Evolutionary conservation across 768 basidiomycete species (phyloP), one percentile per base, ranked within the genome.

Genomic region (Mycena haematopus): DNA sequence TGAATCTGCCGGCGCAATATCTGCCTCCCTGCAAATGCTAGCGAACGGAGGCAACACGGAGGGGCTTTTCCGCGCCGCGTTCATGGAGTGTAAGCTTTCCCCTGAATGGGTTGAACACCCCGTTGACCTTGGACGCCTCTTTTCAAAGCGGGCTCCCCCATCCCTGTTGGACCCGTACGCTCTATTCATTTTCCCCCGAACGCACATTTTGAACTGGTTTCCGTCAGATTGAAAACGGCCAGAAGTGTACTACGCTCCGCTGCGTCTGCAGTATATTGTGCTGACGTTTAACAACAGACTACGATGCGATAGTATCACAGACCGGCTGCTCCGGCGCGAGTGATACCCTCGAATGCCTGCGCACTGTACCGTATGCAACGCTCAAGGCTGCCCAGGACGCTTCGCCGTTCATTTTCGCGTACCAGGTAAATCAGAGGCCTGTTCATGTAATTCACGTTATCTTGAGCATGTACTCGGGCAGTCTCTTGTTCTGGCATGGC

Each of bases 1-100:
- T 2, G 75, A 78, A 69, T 79, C 78, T 54, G 76, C 78, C 0
- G 87, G 87, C 14, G 86, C 86, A 1, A 81, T 85, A 45, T 82
- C 81, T 27, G 84, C 80, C 11, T 73, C 79, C 8, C 64, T 84
- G 14, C 85, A 87, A 3, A 82, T 85, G 80, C 52, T 84, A 1
- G 71, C 77, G 3, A 80, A 84, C 64, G 74, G 72, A 13, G 84
- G 83, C 4, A 72, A 83, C 60, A 71, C 74, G 13, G 77, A 80
- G 54, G 79, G 78, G 0, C 71, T 84, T 6, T 86, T 83, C 74
- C 78, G 80, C 1, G 83, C 74, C 0, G 83, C 73, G 1, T 79
- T 84, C 66, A 84, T 85, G 84, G 70, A 84, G 29, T 5, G 29
- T 9, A n/a, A n/a, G n/a, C n/a, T n/a, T n/a, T n/a, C n/a, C n/a